Base-by-base conservation (phyloP, 2,329 filamentous ascomycete species). In the Microsporum audouinii region DNA sequence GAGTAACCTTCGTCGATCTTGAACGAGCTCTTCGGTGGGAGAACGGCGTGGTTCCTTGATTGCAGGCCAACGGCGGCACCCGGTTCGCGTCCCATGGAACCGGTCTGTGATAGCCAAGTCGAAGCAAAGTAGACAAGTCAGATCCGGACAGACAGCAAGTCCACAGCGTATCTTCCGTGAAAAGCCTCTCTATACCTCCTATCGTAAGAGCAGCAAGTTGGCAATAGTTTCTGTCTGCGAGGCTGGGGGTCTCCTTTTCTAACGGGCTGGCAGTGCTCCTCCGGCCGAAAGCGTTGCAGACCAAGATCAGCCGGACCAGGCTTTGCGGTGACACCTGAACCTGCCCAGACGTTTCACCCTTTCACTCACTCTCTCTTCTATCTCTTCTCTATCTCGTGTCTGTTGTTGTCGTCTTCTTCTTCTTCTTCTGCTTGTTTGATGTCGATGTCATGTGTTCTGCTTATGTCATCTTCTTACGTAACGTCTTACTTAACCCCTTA, bases 1-100 rank as follows among this genome's bases (percentile, higher is more conserved):
- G 89, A 91, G 72, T 94, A 95, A 68, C 90, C 90, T 76, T 95
- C 90, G 76, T 95, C 89, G 62, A 90, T 82, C 72, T 85, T 78
- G 66, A 82, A 79, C 36, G 82, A 55, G 49, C 49, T 36, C 49
- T 34, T n/a, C 10, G 31, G 2, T 3, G 49, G 49, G 31, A 55
- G 49, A n/a, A 17, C 49, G 14, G 14, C n/a, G 49, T 34, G 23
- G 49, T 55, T 17, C 49, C 49, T 55, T 34, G 49, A 14, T 34
- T 36, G 49, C 5, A 55, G 49, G 10, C 49, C 49, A 55, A 36
- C 31, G 49, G 49, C 31, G 36, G 39, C 55, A 14, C 17, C 55
- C 27, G 34, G 14, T 10, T 39, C 36, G 36, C 36, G 55, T 41
- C 39, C 55, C 55, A 57, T 57, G 55, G 55, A 57, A 57, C 36